These are phyloP conservation scores for Claviceps fusiformis DNA, from an alignment of 2,329 filamentous ascomycete genomes.

Conservation along the genomic window DNA sequence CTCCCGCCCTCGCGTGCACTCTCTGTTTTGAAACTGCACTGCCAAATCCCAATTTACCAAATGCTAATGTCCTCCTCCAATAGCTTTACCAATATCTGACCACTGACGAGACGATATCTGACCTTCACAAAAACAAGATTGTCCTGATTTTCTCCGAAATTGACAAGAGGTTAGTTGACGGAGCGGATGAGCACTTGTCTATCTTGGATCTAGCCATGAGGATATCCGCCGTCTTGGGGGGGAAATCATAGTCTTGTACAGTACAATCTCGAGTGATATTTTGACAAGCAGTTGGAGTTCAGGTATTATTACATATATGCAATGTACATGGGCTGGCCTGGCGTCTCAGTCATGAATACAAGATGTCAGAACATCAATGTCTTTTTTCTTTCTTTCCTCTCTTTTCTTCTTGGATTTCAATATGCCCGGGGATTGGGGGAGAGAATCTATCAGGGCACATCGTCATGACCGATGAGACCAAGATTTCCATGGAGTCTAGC, in stretches of 20 bases:
- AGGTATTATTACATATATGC: not conserved
- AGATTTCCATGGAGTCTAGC: constrained; percentile 38
- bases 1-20: no score
- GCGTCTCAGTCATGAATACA: not conserved
- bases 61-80: constrained; percentile 6
- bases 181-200: constrained; percentile 86
- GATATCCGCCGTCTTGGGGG: constrained; percentile 59
- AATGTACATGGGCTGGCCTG: not conserved
- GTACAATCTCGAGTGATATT: not conserved
- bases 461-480: constrained; percentile 32
- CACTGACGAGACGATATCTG: constrained; percentile 70
- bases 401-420: not conserved
- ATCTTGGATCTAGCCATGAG: constrained; percentile 75
- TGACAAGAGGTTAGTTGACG: constrained; percentile 88
- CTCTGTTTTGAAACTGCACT: not conserved
- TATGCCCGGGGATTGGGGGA: not conserved
- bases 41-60: not conserved
- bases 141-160: constrained; percentile 82
- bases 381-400: not conserved
- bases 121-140: constrained; percentile 82
- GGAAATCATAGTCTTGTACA: constrained; percentile 15
- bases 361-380: not conserved
- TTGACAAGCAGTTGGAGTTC: not conserved
- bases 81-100: constrained; percentile 73
- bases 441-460: constrained; percentile 6